Percentiles rank a stretch among this genome's conserved stretches.
phyloP scores from a whole-genome alignment of 2,329 filamentous ascomycete species.

The Xylaria sp. region DNA sequence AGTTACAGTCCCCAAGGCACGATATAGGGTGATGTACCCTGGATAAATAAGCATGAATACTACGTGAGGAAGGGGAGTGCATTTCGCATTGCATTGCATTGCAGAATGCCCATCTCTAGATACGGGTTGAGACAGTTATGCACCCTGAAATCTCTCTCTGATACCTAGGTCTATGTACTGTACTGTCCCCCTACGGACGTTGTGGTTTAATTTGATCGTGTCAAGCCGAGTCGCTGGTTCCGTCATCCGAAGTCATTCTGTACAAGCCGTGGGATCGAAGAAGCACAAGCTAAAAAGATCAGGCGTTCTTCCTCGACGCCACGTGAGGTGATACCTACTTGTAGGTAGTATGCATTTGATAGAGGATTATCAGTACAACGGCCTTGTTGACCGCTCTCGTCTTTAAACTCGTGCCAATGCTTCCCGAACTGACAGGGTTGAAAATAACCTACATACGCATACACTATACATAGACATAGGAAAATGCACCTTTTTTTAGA shows the following conservation, averaged over 20 bases:
- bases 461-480: neutral
- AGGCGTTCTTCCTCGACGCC: constrained; percentile 13
- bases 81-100: constrained; percentile 9
- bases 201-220: neutral
- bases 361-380: neutral
- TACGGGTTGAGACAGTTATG: constrained; percentile 28
- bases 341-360: neutral
- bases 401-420: neutral
- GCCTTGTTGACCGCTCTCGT: constrained; percentile 19
- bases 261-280: neutral
- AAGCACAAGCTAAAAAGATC: constrained; percentile 10
- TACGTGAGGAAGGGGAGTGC: neutral
- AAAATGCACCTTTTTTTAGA: neutral
- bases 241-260: neutral
- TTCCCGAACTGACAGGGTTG: constrained; percentile 2
- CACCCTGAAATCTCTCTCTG: constrained; percentile 31
- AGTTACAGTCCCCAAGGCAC: neutral
- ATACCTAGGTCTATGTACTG: neutral
- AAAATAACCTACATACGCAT: neutral
- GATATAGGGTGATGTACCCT: constrained; percentile 8
- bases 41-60: constrained; percentile 10
- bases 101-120: neutral
- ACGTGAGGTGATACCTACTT: constrained; percentile 4
- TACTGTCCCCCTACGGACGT: neutral
- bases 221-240: neutral